Evolutionary conservation across 108 stramenopile species (phyloP).

Genomic region (Bacterosira constricta): DNA sequence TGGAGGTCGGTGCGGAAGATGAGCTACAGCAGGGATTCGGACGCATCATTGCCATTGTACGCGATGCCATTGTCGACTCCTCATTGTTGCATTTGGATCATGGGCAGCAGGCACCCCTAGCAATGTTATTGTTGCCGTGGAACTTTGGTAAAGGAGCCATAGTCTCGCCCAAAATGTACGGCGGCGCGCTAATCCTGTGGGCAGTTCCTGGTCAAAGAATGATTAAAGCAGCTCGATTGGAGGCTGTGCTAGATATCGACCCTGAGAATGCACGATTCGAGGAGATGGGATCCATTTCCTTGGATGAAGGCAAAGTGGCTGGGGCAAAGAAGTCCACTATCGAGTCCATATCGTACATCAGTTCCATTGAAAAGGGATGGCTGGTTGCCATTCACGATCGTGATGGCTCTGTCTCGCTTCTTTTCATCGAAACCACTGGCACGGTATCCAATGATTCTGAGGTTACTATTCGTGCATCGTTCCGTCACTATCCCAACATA

Average conservation of each 20-base stretch:
- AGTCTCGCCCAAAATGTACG: constrained; percentile 44
- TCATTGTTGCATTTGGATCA: constrained; percentile 4
- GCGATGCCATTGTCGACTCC: constrained; percentile 31
- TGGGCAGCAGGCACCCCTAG: constrained; percentile 16
- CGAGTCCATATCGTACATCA: constrained; percentile 48
- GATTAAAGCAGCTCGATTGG: constrained; percentile 54
- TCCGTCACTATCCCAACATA: constrained; percentile 40
- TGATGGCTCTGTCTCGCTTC: constrained; percentile 40
- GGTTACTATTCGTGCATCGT: constrained; percentile 21
- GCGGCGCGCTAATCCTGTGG: constrained; percentile 62
- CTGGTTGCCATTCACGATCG: constrained; percentile 53
- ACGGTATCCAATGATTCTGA: neutral
- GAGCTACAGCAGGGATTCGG: constrained; percentile 80
- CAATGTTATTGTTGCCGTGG: constrained; percentile 61
- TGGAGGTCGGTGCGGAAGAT: constrained; percentile 56
- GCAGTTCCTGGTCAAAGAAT: constrained; percentile 46
- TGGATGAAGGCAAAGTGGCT: constrained; percentile 23
- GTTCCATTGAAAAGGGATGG: constrained; percentile 42
- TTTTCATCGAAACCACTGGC: constrained; percentile 47
- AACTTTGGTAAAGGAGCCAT: constrained; percentile 51
- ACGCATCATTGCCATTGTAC: constrained; percentile 62
- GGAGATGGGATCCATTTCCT: constrained; percentile 43
- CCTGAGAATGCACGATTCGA: constrained; percentile 56
- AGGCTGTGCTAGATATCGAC: constrained; percentile 51
- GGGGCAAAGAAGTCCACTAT: constrained; percentile 24